Percentiles rank a stretch among this genome's conserved stretches.
Evolutionary conservation across 2,329 filamentous ascomycete species (phyloP).

Genomic region (Botryotinia convoluta): DNA sequence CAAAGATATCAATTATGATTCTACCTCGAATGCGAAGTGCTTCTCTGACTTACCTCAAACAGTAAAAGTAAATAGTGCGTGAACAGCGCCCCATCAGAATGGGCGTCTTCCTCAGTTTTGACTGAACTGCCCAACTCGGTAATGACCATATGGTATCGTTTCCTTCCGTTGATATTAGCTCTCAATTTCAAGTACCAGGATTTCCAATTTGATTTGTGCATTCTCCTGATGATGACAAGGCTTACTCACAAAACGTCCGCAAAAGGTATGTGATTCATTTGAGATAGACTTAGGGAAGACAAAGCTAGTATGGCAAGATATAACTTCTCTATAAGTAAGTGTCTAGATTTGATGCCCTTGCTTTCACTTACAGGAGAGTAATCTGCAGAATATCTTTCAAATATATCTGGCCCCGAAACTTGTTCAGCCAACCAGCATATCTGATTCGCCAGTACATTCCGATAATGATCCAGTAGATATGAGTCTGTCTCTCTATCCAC

Average conservation of each 20-base stretch:
- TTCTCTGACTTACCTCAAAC: constrained; percentile 48
- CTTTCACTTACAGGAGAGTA: constrained; percentile 11
- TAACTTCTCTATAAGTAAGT: constrained; percentile 2
- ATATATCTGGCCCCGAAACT: background rate
- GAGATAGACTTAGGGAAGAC: constrained; percentile 8
- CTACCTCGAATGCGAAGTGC: constrained; percentile 1
- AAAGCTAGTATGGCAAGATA: constrained; percentile 14
- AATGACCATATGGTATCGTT: constrained; percentile 54
- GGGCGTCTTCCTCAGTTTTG: constrained; percentile 48
- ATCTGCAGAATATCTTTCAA: background rate
- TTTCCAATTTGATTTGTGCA: constrained; percentile 49
- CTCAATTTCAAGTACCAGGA: constrained; percentile 44
- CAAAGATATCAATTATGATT: background rate
- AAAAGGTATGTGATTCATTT: constrained; percentile 21
- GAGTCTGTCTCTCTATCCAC: constrained; percentile 7
- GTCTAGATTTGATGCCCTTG: background rate
- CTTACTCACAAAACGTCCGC: constrained; percentile 23
- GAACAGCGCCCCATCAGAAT: constrained; percentile 54
- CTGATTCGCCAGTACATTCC: constrained; percentile 31
- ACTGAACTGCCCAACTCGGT: constrained; percentile 46
- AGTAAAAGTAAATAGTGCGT: constrained; percentile 56
- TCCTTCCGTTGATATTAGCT: constrained; percentile 47
- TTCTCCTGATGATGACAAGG: constrained; percentile 45
- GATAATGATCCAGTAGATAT: constrained; percentile 32
- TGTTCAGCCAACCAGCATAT: constrained; percentile 23